These are phyloP conservation scores for Pulveroboletus sp. DNA, from an alignment of 768 basidiomycete species.

Conservation along the genomic window DNA sequence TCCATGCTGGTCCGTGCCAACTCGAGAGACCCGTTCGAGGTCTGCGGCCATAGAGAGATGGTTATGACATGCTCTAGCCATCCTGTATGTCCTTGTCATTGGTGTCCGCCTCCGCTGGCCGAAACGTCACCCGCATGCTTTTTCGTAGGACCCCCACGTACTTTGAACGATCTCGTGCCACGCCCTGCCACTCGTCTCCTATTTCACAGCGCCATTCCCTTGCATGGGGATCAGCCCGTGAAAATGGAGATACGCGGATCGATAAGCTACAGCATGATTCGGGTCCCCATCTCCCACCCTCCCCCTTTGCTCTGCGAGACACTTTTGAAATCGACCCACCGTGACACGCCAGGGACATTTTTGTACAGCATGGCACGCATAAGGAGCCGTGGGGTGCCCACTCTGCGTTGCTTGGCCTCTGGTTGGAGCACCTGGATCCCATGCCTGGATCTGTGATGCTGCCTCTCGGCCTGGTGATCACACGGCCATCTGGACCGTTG, in stretches of 20 bases:
- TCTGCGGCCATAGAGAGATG: not conserved
- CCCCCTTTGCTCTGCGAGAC: not conserved
- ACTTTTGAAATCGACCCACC: not conserved
- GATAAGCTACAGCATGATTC: conserved; percentile 16
- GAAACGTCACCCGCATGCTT: conserved; percentile 1
- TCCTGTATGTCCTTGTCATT: conserved; percentile 13
- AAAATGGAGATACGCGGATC: conserved; percentile 19
- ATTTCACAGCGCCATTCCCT: conserved; percentile 7
- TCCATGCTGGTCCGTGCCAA: conserved; percentile 4
- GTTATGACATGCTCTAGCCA: conserved; percentile 7
- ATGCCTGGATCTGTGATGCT: not conserved
- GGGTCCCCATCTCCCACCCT: not conserved
- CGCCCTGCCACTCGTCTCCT: conserved; percentile 7
- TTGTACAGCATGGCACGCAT: not conserved
- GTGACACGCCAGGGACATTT: not conserved
- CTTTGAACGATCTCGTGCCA: conserved; percentile 1
- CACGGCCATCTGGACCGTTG: no score
- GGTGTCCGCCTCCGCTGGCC: conserved; percentile 14
- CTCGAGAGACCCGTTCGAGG: conserved; percentile 1
- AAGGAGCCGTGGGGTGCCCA: not conserved
- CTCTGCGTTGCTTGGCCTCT: not conserved
- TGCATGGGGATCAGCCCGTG: conserved; percentile 9
- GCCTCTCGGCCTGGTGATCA: not conserved
- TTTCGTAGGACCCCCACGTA: conserved; percentile 1
- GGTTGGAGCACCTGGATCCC: not conserved